Evolutionary conservation across 371 early-diverging fungal species (phyloP).

Genomic region (Mucor racemosus): DNA sequence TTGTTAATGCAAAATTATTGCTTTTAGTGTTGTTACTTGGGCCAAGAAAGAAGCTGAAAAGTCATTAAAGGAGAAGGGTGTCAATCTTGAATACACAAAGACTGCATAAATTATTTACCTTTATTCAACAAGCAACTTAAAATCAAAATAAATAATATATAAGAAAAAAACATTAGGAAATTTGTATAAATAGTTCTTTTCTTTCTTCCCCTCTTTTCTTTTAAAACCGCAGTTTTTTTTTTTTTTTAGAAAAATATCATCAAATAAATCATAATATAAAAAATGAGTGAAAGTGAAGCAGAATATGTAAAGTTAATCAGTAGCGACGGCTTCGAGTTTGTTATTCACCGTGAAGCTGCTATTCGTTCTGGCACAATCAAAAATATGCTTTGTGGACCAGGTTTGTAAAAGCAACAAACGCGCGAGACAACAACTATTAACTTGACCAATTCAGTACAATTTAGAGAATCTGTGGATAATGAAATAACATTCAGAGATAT

Average conservation of each 20-base stretch:
- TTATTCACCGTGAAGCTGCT: conserved; percentile 88
- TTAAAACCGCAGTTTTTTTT: conserved; percentile 1
- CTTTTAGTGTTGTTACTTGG: conserved; percentile 50
- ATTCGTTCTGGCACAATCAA: conserved; percentile 91
- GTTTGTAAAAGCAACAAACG: conserved; percentile 34
- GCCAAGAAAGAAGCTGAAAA: conserved; percentile 59
- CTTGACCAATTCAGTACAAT: conserved; percentile 65
- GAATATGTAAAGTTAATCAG: conserved; percentile 82
- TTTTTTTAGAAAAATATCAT: neutral
- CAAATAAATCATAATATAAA: neutral
- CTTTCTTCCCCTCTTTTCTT: neutral
- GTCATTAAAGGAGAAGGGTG: conserved; percentile 57
- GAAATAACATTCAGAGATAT: conserved; percentile 89
- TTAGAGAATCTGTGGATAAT: conserved; percentile 89
- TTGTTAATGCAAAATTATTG: neutral
- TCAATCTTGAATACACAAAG: conserved; percentile 32
- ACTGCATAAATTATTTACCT: conserved; percentile 20
- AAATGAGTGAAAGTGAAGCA: conserved; percentile 32
- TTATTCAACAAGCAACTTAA: too few relatives aligned
- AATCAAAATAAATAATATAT: neutral
- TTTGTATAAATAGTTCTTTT: neutral
- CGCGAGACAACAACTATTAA: neutral
- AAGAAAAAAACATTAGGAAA: neutral
- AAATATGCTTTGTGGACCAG: conserved; percentile 89
- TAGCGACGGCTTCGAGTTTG: conserved; percentile 89